Conservation (phyloP, 768 basidiomycete genomes). For the Suillus brevipes region DNA sequence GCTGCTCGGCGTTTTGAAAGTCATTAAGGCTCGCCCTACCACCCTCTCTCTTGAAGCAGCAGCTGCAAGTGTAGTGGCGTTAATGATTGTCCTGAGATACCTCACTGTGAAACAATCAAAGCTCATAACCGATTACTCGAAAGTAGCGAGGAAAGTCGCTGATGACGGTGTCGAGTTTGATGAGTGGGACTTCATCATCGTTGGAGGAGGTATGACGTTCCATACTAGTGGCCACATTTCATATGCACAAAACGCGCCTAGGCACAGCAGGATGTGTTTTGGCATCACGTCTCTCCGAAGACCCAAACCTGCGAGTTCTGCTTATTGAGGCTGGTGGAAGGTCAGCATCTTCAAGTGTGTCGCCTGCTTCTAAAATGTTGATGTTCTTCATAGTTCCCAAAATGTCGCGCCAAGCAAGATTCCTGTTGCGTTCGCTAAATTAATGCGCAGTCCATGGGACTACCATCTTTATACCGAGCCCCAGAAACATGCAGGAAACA, state of each 20-base stretch:
- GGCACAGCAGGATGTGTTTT: constrained; percentile 49
- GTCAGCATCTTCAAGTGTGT: constrained; percentile 30
- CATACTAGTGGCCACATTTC: not conserved
- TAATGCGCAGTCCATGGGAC: constrained; percentile 50
- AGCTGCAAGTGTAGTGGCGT: constrained; percentile 10
- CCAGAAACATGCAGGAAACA: constrained; percentile 48
- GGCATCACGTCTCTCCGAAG: constrained; percentile 45
- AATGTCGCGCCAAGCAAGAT: constrained; percentile 41
- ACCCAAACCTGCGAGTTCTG: constrained; percentile 36
- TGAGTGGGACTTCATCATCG: constrained; percentile 52
- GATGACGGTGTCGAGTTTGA: constrained; percentile 14
- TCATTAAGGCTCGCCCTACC: not conserved
- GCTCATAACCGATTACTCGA: constrained; percentile 16
- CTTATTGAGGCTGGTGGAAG: constrained; percentile 46
- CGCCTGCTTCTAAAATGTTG: not conserved
- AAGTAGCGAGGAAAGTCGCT: constrained; percentile 12
- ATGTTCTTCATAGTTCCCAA: constrained; percentile 40
- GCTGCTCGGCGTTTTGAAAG: constrained; percentile 3
- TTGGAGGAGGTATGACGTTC: constrained; percentile 49
- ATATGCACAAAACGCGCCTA: not conserved
- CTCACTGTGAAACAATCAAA: constrained; percentile 5
- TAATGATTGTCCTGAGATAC: constrained; percentile 11
- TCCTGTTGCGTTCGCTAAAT: constrained; percentile 41
- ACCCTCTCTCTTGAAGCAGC: constrained; percentile 2
- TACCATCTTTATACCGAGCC: constrained; percentile 59